Percentiles rank a stretch among this genome's conserved stretches.
These are phyloP conservation scores for Breynia disticha DNA, from an alignment of 441 rosid genomes.

Conservation along the genomic window DNA sequence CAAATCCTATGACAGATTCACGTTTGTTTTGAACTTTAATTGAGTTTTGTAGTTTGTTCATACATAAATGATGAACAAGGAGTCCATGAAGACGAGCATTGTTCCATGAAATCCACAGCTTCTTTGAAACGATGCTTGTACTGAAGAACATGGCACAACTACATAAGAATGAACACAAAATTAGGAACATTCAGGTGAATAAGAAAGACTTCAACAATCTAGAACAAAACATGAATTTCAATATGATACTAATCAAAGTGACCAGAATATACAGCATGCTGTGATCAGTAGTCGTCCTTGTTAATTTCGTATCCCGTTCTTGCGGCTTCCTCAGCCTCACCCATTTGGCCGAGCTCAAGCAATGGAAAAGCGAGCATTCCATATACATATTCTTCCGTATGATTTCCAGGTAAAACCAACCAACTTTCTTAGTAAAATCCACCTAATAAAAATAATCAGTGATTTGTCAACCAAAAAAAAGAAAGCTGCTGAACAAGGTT, in stretches of 20 bases:
- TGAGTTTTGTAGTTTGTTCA: slow-evolving; percentile 9
- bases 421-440: slow-evolving; percentile 7
- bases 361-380: slow-evolving; percentile 84
- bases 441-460: neutral
- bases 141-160: slow-evolving; percentile 88
- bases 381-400: slow-evolving; percentile 53
- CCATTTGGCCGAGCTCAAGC: slow-evolving; percentile 72
- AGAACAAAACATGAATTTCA: too few relatives aligned
- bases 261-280: slow-evolving; percentile 64
- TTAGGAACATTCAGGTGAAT: neutral
- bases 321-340: slow-evolving; percentile 75
- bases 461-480: slow-evolving; percentile 7
- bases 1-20: neutral
- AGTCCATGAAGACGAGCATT: slow-evolving; percentile 51
- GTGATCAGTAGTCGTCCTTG: slow-evolving; percentile 68
- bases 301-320: slow-evolving; percentile 62
- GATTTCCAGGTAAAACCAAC: slow-evolving; percentile 59
- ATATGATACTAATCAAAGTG: neutral
- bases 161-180: slow-evolving; percentile 18
- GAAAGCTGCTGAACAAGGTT: slow-evolving; percentile 60
- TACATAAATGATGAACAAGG: slow-evolving; percentile 77
- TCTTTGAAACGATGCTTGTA: slow-evolving; percentile 64
- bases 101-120: slow-evolving; percentile 85
- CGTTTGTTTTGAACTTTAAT: neutral
- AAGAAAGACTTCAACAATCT: too few relatives aligned